Conservation (phyloP, 2,329 filamentous ascomycete genomes). For the Metarhizium rileyi region DNA sequence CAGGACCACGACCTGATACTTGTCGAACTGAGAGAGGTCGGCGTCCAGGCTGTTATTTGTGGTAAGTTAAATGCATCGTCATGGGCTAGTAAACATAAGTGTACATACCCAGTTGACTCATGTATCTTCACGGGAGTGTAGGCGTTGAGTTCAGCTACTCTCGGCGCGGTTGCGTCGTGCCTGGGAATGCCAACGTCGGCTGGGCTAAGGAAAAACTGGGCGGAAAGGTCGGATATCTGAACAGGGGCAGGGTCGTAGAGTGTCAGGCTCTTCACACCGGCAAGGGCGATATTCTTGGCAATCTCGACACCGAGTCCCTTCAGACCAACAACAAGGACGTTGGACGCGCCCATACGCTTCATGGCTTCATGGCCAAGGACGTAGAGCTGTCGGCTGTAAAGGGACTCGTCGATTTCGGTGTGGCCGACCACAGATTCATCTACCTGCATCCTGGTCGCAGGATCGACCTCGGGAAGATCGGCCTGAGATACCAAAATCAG, state of each 20-base stretch:
- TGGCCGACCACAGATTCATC: slow-evolving; percentile 47
- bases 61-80: not conserved
- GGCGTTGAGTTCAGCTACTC: slow-evolving; percentile 88
- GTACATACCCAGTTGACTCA: slow-evolving; percentile 40
- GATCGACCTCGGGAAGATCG: slow-evolving; percentile 49
- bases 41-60: slow-evolving; percentile 51
- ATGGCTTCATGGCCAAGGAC: slow-evolving; percentile 73
- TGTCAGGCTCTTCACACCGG: slow-evolving; percentile 94
- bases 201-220: slow-evolving; percentile 89
- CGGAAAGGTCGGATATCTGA: slow-evolving; percentile 79
- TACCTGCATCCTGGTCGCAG: slow-evolving; percentile 56
- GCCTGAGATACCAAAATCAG: slow-evolving; percentile 24
- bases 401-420: slow-evolving; percentile 60
- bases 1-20: slow-evolving; percentile 86
- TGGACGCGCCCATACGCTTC: slow-evolving; percentile 97
- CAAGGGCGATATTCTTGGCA: slow-evolving; percentile 96
- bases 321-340: slow-evolving; percentile 83
- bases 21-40: slow-evolving; percentile 73
- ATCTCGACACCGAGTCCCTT: slow-evolving; percentile 96
- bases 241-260: slow-evolving; percentile 83
- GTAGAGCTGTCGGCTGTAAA: slow-evolving; percentile 67
- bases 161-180: slow-evolving; percentile 75
- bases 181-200: slow-evolving; percentile 88
- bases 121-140: slow-evolving; percentile 87
- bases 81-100: slow-evolving; percentile 4